phyloP scores from a whole-genome alignment of 495 filamentous ascomycete genomes.

The Tuber brumale region DNA sequence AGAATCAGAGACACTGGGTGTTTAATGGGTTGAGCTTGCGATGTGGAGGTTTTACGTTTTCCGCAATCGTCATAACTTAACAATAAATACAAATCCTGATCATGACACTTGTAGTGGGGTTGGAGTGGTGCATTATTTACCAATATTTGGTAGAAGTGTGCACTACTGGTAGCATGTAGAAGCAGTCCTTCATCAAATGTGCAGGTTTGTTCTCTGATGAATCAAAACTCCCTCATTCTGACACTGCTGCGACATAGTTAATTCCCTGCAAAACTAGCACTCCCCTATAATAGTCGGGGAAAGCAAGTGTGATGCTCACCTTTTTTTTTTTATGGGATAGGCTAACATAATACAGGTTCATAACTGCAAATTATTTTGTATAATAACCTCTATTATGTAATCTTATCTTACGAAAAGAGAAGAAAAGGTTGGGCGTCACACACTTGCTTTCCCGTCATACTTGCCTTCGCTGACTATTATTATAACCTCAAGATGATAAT shows the following conservation, averaged over 20 bases:
- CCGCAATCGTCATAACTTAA: neutral
- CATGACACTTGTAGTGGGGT: neutral
- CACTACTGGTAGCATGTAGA: neutral
- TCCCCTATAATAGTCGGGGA: too few relatives aligned
- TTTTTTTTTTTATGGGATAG: too few relatives aligned
- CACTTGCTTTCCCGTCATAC: too few relatives aligned
- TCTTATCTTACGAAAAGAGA: too few relatives aligned
- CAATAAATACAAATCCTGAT: neutral
- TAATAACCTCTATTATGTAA: too few relatives aligned
- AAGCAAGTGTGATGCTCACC: too few relatives aligned
- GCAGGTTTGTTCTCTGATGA: neutral
- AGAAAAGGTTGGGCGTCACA: too few relatives aligned
- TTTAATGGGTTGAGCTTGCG: neutral
- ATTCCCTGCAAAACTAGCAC: neutral
- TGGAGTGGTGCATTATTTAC: neutral
- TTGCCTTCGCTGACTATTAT: too few relatives aligned
- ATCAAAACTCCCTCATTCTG: neutral
- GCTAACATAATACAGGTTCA: too few relatives aligned
- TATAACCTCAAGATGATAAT: too few relatives aligned
- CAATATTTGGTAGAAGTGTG: neutral
- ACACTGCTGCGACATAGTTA: neutral
- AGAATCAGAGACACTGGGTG: neutral
- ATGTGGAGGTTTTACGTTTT: neutral
- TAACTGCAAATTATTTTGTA: too few relatives aligned
- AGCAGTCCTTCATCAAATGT: neutral